Percentiles rank a stretch among this genome's conserved stretches.
These are phyloP conservation scores for Talaromyces sp. DNA, from an alignment of 2,329 filamentous ascomycete species.

Conservation along the genomic window DNA sequence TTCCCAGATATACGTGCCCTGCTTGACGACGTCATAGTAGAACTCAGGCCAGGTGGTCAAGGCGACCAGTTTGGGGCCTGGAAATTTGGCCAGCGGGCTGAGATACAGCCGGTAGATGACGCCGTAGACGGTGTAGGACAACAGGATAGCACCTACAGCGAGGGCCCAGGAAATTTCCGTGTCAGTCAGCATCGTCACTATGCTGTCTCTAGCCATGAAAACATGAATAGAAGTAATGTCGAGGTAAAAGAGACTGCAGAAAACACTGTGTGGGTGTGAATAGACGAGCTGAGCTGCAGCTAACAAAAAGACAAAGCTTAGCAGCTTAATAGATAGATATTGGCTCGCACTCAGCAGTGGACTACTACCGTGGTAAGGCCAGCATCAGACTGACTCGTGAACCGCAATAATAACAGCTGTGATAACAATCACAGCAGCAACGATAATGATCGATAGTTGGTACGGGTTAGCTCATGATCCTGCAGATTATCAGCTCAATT, in stretches of 20 bases:
- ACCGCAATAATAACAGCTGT: neutral
- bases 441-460: neutral
- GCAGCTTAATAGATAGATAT: neutral
- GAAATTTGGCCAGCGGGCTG: conserved; percentile 28
- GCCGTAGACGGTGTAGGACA: neutral
- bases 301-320: neutral
- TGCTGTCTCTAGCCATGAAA: neutral
- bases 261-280: neutral
- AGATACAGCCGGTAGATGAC: conserved; percentile 28
- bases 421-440: neutral
- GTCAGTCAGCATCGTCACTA: neutral
- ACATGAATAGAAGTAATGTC: neutral
- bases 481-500: neutral
- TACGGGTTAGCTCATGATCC: neutral
- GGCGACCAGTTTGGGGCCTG: conserved; percentile 29
- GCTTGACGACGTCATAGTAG: conserved; percentile 17
- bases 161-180: neutral
- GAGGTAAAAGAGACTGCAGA: neutral
- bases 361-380: neutral
- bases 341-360: neutral
- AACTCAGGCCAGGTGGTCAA: conserved; percentile 24
- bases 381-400: neutral
- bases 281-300: neutral
- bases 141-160: neutral
- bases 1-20: conserved; percentile 1